These are phyloP conservation scores for Phytopythium kandeliae DNA, from an alignment of 352 stramenopile species.

Conservation along the genomic window DNA sequence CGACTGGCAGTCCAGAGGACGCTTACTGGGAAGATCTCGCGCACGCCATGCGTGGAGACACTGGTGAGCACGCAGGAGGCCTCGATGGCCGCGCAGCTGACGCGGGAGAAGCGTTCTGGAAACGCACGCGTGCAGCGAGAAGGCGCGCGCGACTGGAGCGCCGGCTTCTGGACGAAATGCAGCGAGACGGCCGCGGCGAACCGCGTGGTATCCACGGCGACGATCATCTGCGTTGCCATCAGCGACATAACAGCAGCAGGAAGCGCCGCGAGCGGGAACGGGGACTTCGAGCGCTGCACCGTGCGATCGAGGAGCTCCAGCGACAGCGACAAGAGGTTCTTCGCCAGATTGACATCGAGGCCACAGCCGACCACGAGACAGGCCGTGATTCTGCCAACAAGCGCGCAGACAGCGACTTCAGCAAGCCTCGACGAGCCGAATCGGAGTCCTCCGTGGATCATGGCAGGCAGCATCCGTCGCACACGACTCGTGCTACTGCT, in stretches of 20 bases:
- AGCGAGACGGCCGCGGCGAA: neutral
- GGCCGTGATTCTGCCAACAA: neutral
- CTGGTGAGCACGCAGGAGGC: neutral
- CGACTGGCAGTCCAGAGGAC: conserved; percentile 7
- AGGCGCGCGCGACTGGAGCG: conserved; percentile 26
- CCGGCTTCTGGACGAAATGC: conserved; percentile 17
- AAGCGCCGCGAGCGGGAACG: neutral
- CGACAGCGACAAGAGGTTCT: conserved; percentile 37
- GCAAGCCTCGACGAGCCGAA: neutral
- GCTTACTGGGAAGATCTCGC: neutral
- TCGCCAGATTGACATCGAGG: conserved; percentile 35
- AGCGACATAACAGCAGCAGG: conserved; percentile 6
- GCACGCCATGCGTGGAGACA: neutral
- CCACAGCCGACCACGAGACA: conserved; percentile 5
- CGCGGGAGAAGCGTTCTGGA: conserved; percentile 23
- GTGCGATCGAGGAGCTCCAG: conserved; percentile 36
- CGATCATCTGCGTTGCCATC: neutral
- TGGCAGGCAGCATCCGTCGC: neutral
- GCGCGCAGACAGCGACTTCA: neutral
- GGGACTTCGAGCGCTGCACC: conserved; percentile 12
- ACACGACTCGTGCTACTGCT: neutral
- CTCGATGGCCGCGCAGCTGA: conserved; percentile 4
- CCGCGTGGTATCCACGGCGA: neutral
- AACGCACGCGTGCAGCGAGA: conserved; percentile 28
- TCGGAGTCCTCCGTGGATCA: neutral